Conservation (phyloP, 176 grass and related monocot species). For the Oryza meyeriana region DNA sequence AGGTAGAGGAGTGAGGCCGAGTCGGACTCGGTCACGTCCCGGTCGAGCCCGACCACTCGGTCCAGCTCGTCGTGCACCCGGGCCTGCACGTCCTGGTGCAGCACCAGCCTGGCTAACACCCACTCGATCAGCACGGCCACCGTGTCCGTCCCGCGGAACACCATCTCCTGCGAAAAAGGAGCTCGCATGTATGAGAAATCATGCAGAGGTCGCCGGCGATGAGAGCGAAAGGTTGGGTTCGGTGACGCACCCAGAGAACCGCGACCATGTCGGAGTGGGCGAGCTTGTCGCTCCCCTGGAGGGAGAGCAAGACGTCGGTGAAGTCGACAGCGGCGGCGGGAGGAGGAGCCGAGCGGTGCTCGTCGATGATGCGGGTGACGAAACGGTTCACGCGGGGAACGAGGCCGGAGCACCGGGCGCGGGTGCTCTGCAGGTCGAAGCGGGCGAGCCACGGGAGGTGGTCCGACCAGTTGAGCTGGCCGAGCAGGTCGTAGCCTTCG, state of each 20-base stretch:
- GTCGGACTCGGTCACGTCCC: slow-evolving; percentile 46
- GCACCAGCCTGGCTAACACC: slow-evolving; percentile 70
- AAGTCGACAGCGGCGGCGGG: slow-evolving; percentile 36
- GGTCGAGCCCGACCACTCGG: slow-evolving; percentile 35
- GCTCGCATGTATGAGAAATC: neutral
- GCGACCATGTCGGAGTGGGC: slow-evolving; percentile 73
- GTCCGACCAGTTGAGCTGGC: slow-evolving; percentile 87
- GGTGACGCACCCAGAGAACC: slow-evolving; percentile 72
- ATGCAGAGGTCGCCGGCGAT: neutral
- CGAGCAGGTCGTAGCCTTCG: slow-evolving; percentile 86
- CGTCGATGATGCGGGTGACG: slow-evolving; percentile 67
- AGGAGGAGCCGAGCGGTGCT: slow-evolving; percentile 27
- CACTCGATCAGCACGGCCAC: slow-evolving; percentile 93
- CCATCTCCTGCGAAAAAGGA: slow-evolving; percentile 60
- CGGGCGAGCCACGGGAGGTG: slow-evolving; percentile 66
- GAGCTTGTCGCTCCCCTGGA: slow-evolving; percentile 55
- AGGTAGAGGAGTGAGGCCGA: slow-evolving; percentile 50
- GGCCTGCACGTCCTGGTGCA: slow-evolving; percentile 74
- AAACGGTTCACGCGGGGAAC: slow-evolving; percentile 62
- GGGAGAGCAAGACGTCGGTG: slow-evolving; percentile 75
- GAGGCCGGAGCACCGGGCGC: slow-evolving; percentile 54
- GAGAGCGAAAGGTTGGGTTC: neutral
- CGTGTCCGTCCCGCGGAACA: slow-evolving; percentile 93
- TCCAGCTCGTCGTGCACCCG: slow-evolving; percentile 71
- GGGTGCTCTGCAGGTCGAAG: slow-evolving; percentile 61